Evolutionary conservation across 768 basidiomycete genomes (phyloP).

Genomic region (Hemileccinum impolitum): DNA sequence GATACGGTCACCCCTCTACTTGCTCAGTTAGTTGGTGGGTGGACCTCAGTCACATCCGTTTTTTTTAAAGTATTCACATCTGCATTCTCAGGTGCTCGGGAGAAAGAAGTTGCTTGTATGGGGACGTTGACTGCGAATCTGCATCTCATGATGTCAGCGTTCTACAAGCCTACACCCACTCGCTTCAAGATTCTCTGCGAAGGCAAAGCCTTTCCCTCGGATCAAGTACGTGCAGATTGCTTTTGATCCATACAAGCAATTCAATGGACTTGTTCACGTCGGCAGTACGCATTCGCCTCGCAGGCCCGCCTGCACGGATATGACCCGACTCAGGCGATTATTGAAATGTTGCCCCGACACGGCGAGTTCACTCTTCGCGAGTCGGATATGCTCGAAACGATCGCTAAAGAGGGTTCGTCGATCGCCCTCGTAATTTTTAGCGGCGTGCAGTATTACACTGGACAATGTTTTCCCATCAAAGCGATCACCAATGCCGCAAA

Average conservation of each 20-base stretch:
- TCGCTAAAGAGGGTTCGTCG: constrained; percentile 66
- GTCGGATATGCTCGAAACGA: constrained; percentile 78
- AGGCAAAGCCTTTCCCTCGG: constrained; percentile 91
- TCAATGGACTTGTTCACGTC: constrained; percentile 5
- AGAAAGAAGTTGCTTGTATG: constrained; percentile 93
- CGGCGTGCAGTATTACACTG: constrained; percentile 96
- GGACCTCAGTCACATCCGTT: background rate
- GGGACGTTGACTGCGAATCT: constrained; percentile 93
- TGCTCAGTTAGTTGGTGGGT: constrained; percentile 78
- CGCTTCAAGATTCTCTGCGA: constrained; percentile 96
- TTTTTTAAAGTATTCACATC: constrained; percentile 14
- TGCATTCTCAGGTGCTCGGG: constrained; percentile 65
- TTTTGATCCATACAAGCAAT: constrained; percentile 10
- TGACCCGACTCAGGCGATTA: constrained; percentile 66
- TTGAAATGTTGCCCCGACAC: constrained; percentile 74
- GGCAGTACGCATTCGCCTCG: constrained; percentile 94
- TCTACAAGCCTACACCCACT: constrained; percentile 83
- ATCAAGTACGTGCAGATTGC: constrained; percentile 60
- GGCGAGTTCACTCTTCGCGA: constrained; percentile 86
- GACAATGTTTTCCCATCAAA: constrained; percentile 89
- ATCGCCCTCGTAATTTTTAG: constrained; percentile 92
- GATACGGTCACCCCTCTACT: constrained; percentile 70
- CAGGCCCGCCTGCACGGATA: constrained; percentile 80
- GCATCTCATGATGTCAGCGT: constrained; percentile 90
- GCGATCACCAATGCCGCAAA: constrained; percentile 81